Conservation (phyloP, 1,284 basidiomycete species). For the Puccinia hordei region DNA sequence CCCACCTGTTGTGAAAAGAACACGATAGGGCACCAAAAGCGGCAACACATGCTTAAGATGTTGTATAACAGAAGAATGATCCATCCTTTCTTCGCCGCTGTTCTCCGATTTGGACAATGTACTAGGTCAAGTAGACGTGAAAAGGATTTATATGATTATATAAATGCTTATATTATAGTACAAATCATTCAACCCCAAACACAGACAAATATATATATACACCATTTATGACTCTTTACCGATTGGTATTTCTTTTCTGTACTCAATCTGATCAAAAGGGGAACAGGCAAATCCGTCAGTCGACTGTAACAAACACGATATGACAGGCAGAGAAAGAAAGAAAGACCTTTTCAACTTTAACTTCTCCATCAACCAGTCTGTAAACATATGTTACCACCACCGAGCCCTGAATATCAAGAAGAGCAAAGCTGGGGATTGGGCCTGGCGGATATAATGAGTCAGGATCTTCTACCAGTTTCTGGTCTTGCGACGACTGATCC, state of each 20-base stretch:
- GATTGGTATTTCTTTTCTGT: conserved; percentile 47
- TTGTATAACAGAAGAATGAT: too few species aligned
- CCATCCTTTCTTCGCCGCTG: neutral
- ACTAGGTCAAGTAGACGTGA: too few species aligned
- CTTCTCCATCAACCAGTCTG: conserved; percentile 88
- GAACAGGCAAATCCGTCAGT: conserved; percentile 2
- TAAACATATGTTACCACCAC: conserved; percentile 95
- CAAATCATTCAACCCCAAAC: neutral
- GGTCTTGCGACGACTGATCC: neutral
- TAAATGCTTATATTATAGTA: neutral
- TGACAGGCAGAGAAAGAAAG: neutral
- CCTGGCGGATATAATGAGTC: conserved; percentile 58
- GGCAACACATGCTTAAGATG: too few species aligned
- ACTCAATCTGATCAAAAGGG: conserved; percentile 34
- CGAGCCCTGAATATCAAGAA: conserved; percentile 92
- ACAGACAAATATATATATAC: conserved; percentile 1
- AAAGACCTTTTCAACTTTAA: conserved; percentile 46
- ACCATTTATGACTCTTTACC: conserved; percentile 18
- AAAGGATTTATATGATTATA: neutral
- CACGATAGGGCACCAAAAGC: too few species aligned
- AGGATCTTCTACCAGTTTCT: conserved; percentile 10
- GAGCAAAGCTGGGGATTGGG: conserved; percentile 78
- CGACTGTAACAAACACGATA: conserved; percentile 59
- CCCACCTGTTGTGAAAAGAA: too few species aligned
- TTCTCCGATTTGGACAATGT: too few species aligned